These are phyloP conservation scores for Populus nigra DNA, from an alignment of 345 rosid genomes.

Conservation along the genomic window DNA sequence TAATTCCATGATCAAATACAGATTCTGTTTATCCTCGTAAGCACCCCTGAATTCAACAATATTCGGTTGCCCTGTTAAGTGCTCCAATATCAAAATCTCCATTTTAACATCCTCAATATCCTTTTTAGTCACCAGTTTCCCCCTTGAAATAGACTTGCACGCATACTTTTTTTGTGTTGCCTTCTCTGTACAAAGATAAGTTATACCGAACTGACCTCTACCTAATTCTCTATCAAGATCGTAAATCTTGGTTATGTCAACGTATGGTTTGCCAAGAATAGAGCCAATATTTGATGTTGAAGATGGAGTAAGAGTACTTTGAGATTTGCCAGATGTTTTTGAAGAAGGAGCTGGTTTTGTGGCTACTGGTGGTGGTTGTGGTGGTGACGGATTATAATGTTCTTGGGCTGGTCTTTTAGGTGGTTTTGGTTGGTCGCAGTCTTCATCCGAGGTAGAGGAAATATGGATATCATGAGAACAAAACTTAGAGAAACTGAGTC, in stretches of 20 bases:
- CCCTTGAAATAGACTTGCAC: conserved; percentile 28
- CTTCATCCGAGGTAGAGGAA: conserved; percentile 35
- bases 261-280: conserved; percentile 26
- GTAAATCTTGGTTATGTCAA: conserved; percentile 22
- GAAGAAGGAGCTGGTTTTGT: conserved; percentile 9
- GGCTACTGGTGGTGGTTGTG: neutral
- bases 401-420: conserved; percentile 26
- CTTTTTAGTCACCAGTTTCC: conserved; percentile 14
- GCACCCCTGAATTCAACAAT: conserved; percentile 35
- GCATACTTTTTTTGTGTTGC: conserved; percentile 14
- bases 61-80: conserved; percentile 33
- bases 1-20: conserved; percentile 31
- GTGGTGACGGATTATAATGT: neutral
- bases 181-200: conserved; percentile 26
- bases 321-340: conserved; percentile 10
- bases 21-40: conserved; percentile 24
- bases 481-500: conserved; percentile 39
- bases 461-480: conserved; percentile 53
- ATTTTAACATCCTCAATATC: conserved; percentile 28
- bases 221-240: conserved; percentile 25
- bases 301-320: neutral
- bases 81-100: conserved; percentile 27
- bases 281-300: conserved; percentile 35
- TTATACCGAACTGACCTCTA: conserved; percentile 30
- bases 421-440: conserved; percentile 24